phyloP scores from a whole-genome alignment of 2,329 filamentous ascomycete species.

The Sclerotinia borealis region DNA sequence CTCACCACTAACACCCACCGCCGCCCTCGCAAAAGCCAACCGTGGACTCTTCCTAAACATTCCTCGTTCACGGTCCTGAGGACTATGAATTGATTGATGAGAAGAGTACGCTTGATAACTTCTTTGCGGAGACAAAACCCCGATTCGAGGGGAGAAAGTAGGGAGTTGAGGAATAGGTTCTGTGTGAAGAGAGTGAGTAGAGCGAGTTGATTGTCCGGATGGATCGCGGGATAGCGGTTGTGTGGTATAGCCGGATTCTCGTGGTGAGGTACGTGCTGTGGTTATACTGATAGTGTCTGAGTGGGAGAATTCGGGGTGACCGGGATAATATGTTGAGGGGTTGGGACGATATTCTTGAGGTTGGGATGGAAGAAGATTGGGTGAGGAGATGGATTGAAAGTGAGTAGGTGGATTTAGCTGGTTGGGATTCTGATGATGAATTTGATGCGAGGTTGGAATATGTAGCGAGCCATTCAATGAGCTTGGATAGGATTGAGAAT shows the following conservation, averaged over 20 bases:
- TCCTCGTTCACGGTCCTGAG: background rate
- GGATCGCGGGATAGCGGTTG: conserved; percentile 45
- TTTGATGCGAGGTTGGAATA: background rate
- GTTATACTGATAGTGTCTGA: background rate
- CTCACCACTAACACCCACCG: background rate
- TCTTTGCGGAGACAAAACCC: conserved; percentile 11
- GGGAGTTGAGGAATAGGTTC: conserved; percentile 28
- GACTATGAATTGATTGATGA: background rate
- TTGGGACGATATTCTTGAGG: conserved; percentile 5
- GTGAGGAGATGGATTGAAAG: conserved; percentile 14
- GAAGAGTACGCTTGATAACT: conserved; percentile 25
- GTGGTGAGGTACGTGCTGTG: conserved; percentile 32
- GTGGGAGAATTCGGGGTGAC: conserved; percentile 39
- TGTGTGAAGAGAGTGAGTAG: conserved; percentile 21
- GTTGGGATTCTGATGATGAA: conserved; percentile 13
- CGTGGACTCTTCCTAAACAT: conserved; percentile 21
- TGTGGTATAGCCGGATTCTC: conserved; percentile 40
- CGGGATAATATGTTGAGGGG: conserved; percentile 20
- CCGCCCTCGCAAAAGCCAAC: conserved; percentile 14
- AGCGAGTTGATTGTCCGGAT: conserved; percentile 37
- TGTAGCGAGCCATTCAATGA: conserved; percentile 12
- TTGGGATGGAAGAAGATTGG: conserved; percentile 13
- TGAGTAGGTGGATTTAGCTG: conserved; percentile 1
- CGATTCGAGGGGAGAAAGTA: conserved; percentile 22
- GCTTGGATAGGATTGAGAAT: conserved; percentile 20